Conservation (phyloP, 2,329 filamentous ascomycete species). For the Sarocladium strictum region DNA sequence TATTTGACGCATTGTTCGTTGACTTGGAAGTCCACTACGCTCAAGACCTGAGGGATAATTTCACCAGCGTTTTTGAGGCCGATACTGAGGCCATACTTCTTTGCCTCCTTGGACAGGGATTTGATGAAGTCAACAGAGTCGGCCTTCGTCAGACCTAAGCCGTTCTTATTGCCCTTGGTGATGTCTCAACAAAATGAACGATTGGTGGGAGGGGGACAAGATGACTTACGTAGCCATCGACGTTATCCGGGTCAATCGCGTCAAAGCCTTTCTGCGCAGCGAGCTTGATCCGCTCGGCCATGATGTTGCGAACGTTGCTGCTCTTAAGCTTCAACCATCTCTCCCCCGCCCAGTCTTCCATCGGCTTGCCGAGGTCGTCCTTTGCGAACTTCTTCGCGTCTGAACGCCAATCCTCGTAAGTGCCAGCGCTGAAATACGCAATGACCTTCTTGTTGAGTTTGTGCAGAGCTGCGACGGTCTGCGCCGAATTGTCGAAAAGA, state of each 20-base stretch:
- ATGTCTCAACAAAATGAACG: not conserved
- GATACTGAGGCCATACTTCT: constrained; percentile 47
- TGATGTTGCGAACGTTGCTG: constrained; percentile 55
- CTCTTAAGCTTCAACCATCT: constrained; percentile 58
- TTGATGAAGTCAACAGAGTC: constrained; percentile 54
- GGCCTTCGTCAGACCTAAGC: constrained; percentile 49
- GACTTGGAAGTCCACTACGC: constrained; percentile 56
- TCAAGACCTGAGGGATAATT: constrained; percentile 44
- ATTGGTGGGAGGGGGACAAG: too few species aligned
- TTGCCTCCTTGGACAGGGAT: constrained; percentile 52
- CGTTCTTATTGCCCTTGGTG: constrained; percentile 50
- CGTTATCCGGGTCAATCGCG: constrained; percentile 65
- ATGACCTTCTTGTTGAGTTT: constrained; percentile 56
- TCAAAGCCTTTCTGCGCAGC: constrained; percentile 59
- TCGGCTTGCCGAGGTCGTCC: constrained; percentile 48
- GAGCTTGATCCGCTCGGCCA: constrained; percentile 52
- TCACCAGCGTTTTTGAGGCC: constrained; percentile 63
- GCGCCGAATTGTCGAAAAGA: constrained; percentile 46
- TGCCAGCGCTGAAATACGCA: constrained; percentile 71
- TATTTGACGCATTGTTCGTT: constrained; percentile 64
- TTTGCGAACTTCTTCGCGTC: constrained; percentile 51
- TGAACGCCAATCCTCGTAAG: constrained; percentile 56
- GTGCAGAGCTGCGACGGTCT: constrained; percentile 47
- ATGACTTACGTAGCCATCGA: constrained; percentile 58
- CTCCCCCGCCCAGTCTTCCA: constrained; percentile 62